phyloP scores from a whole-genome alignment of 805 yeast genomes.

The Spathaspora boniae region DNA sequence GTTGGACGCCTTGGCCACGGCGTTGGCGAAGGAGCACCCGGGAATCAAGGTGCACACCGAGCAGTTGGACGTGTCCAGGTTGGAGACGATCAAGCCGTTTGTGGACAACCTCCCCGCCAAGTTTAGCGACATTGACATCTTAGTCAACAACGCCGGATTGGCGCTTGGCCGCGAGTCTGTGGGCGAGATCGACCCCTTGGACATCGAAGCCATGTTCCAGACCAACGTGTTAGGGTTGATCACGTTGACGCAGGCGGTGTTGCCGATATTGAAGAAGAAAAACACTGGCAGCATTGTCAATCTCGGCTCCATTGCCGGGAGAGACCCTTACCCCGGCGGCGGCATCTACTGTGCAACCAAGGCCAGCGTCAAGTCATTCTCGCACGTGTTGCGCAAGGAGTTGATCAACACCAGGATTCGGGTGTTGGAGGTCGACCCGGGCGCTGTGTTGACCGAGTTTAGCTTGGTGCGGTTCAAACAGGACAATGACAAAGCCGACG shows the following conservation, averaged over 20 bases:
- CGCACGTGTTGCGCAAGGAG: slow-evolving; percentile 72
- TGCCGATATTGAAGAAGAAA: slow-evolving; percentile 67
- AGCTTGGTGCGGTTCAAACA: slow-evolving; percentile 63
- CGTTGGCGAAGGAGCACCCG: slow-evolving; percentile 47
- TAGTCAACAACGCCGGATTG: slow-evolving; percentile 73
- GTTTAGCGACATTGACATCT: slow-evolving; percentile 61
- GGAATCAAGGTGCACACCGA: slow-evolving; percentile 56
- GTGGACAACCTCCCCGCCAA: slow-evolving; percentile 53
- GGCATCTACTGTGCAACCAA: slow-evolving; percentile 75
- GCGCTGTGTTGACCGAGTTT: slow-evolving; percentile 78
- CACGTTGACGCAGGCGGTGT: slow-evolving; percentile 73
- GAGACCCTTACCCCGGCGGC: slow-evolving; percentile 78
- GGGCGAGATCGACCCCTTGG: slow-evolving; percentile 62
- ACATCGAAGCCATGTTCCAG: slow-evolving; percentile 71
- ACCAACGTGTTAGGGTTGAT: slow-evolving; percentile 89
- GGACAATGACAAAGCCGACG: slow-evolving; percentile 55
- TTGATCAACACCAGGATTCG: slow-evolving; percentile 66
- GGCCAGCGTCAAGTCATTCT: slow-evolving; percentile 68
- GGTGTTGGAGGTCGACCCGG: slow-evolving; percentile 74
- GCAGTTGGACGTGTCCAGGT: slow-evolving; percentile 40
- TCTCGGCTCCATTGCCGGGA: slow-evolving; percentile 75
- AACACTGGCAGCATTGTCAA: slow-evolving; percentile 73
- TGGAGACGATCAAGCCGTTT: slow-evolving; percentile 46
- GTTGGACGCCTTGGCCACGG: slow-evolving; percentile 46
- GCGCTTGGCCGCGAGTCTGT: slow-evolving; percentile 78